Evolutionary conservation across 176 grass and related monocot genomes (phyloP).

Genomic region (Sorghum bicolor): DNA sequence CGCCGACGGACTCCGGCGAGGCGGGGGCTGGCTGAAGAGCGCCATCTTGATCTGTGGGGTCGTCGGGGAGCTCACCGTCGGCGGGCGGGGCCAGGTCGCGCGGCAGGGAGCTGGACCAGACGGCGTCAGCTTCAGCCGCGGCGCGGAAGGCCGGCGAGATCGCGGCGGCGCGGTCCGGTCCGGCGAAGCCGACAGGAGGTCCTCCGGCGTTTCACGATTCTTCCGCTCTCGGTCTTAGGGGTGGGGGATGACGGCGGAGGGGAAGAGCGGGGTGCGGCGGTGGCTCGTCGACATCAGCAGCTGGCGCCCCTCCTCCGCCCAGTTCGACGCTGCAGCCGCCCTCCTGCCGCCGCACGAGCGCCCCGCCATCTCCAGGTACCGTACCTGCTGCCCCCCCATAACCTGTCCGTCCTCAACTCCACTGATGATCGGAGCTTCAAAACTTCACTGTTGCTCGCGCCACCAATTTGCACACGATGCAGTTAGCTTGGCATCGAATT

Average conservation of each 20-base stretch:
- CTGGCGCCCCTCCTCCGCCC: constrained; percentile 54
- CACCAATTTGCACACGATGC: not conserved
- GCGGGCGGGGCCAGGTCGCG: constrained; percentile 14
- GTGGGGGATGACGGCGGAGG: not conserved
- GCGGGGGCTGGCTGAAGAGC: constrained; percentile 20
- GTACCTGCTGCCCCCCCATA: not conserved
- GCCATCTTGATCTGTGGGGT: constrained; percentile 30
- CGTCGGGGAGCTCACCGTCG: constrained; percentile 12
- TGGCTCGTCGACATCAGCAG: constrained; percentile 59
- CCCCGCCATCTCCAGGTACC: constrained; percentile 45
- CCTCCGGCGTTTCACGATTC: constrained; percentile 23
- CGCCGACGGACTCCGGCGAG: too few species aligned
- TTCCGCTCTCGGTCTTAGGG: too few species aligned
- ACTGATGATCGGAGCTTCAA: too few species aligned
- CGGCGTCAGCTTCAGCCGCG: constrained; percentile 30
- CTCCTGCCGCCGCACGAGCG: constrained; percentile 49
- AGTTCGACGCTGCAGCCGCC: constrained; percentile 37
- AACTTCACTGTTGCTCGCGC: not conserved
- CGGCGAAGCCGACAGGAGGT: constrained; percentile 40
- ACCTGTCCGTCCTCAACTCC: too few species aligned
- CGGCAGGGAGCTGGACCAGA: constrained; percentile 49
- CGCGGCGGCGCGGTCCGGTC: constrained; percentile 27
- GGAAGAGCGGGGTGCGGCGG: constrained; percentile 31
- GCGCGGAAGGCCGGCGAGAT: constrained; percentile 47
- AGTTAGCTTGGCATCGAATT: not conserved